Percentiles rank a stretch among this genome's conserved stretches.
Conservation (phyloP, 2,329 filamentous ascomycete genomes). For the Fusarium torreyae region DNA sequence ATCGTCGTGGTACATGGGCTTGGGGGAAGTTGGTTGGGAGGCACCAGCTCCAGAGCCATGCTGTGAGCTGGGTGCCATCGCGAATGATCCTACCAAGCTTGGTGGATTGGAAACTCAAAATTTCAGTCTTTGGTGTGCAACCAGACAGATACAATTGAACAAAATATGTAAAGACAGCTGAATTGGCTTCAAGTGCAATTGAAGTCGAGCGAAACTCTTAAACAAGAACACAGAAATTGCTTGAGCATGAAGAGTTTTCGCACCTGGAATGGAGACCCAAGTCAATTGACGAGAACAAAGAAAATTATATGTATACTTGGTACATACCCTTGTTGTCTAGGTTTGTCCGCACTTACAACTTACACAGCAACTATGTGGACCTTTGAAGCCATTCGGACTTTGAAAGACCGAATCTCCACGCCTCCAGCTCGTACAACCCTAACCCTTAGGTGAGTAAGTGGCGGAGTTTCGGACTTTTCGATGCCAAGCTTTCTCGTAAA, state of each 20-base stretch:
- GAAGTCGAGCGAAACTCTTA: not conserved
- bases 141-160: not conserved
- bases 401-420: conserved; percentile 36
- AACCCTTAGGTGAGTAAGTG: conserved; percentile 16
- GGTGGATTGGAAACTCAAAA: not conserved
- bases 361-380: conserved; percentile 29
- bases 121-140: not conserved
- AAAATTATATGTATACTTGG: conserved; percentile 12
- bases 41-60: conserved; percentile 12
- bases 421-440: conserved; percentile 16
- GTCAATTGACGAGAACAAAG: conserved; percentile 18
- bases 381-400: conserved; percentile 43
- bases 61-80: conserved; percentile 32
- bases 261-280: not conserved
- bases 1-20: conserved; percentile 13
- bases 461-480: conserved; percentile 25
- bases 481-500: conserved; percentile 27
- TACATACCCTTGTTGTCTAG: conserved; percentile 13
- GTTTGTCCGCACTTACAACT: conserved; percentile 9
- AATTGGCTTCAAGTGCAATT: not conserved
- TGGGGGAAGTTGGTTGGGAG: not conserved
- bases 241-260: not conserved
- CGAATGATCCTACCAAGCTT: not conserved
- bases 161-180: no score
- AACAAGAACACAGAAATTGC: not conserved